Percentiles rank a stretch among this genome's conserved stretches.
Evolutionary conservation across 306 rosid species (phyloP).

Genomic region (Canavalia ensiformis): DNA sequence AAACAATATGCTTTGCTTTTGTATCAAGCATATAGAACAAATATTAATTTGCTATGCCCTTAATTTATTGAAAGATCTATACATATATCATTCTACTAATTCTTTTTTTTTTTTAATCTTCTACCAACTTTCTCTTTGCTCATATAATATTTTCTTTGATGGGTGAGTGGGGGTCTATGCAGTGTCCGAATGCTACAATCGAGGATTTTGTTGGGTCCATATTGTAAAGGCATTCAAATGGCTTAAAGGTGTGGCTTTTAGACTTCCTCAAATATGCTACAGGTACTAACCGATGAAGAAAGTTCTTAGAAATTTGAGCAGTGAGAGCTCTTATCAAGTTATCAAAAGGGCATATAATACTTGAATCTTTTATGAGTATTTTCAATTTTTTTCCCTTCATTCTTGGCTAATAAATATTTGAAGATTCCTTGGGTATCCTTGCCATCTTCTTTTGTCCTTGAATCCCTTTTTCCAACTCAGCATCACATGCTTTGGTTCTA

Average conservation of each 20-base stretch:
- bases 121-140: conserved; percentile 35
- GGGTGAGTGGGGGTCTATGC: conserved; percentile 62
- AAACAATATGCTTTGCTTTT: conserved; percentile 38
- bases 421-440: conserved; percentile 47
- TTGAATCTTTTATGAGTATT: conserved; percentile 33
- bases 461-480: conserved; percentile 54
- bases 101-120: not conserved
- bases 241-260: conserved; percentile 57
- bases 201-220: conserved; percentile 56
- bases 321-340: conserved; percentile 72
- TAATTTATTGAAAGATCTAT: not conserved
- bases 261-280: conserved; percentile 43
- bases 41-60: conserved; percentile 12
- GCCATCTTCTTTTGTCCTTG: conserved; percentile 41
- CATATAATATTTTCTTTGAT: conserved; percentile 43
- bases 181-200: conserved; percentile 41
- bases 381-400: conserved; percentile 3
- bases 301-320: conserved; percentile 59
- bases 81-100: not conserved
- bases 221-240: conserved; percentile 44
- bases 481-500: conserved; percentile 57
- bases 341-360: conserved; percentile 52
- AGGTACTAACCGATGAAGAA: conserved; percentile 39
- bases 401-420: conserved; percentile 35
- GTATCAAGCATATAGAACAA: not conserved